A percentile compares a stretch with the other conserved stretches of the same genome.
Evolutionary conservation across 768 basidiomycete genomes (phyloP).

Genomic region (Mycena indigotica): DNA sequence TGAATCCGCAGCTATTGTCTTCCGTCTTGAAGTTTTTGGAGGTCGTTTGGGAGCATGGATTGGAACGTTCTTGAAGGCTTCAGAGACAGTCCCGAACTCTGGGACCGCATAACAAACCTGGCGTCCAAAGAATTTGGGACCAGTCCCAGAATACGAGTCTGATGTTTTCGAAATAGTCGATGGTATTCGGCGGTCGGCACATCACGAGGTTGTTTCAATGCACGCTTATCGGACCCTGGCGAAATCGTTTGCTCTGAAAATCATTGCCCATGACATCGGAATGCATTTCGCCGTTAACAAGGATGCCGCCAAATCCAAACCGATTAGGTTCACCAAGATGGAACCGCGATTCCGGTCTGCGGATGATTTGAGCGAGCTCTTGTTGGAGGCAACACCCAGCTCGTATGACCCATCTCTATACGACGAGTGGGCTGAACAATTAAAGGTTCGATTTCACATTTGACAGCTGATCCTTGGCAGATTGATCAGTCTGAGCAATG

Average conservation of each 20-base stretch:
- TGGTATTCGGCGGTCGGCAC: constrained; percentile 51
- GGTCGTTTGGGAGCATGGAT: constrained; percentile 80
- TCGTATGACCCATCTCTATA: constrained; percentile 76
- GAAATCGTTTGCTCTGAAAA: constrained; percentile 75
- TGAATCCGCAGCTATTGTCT: constrained; percentile 74
- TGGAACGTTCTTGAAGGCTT: constrained; percentile 56
- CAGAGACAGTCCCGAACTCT: constrained; percentile 63
- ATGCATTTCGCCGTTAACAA: constrained; percentile 51
- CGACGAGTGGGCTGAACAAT: constrained; percentile 53
- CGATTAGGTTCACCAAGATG: constrained; percentile 61
- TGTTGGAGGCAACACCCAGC: constrained; percentile 69
- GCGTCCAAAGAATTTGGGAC: constrained; percentile 71
- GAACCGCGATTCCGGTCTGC: constrained; percentile 59
- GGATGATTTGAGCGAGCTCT: constrained; percentile 65
- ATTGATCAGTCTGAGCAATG: too few species aligned
- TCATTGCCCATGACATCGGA: constrained; percentile 75
- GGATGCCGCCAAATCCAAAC: constrained; percentile 45
- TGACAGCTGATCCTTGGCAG: constrained; percentile 62
- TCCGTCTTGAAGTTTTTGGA: constrained; percentile 76
- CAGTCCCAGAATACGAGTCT: constrained; percentile 67
- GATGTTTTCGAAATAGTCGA: constrained; percentile 50
- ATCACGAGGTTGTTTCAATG: constrained; percentile 61
- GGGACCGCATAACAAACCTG: constrained; percentile 67
- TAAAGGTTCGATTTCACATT: constrained; percentile 58
- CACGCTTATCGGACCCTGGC: constrained; percentile 71